Base-by-base conservation (phyloP, 2,329 filamentous ascomycete species). In the Aspergillus intermedius region DNA sequence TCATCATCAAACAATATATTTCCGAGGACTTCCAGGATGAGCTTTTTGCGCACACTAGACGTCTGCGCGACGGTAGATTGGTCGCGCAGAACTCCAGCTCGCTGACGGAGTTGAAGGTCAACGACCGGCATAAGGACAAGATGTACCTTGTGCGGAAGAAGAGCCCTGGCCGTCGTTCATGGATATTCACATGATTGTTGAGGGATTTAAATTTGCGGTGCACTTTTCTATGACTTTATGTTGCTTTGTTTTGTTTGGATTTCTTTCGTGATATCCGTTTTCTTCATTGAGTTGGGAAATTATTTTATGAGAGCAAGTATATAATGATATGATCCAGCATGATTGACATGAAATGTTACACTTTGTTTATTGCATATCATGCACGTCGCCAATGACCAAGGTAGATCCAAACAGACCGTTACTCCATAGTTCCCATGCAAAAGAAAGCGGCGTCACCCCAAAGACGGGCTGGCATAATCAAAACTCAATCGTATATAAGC, bases 1-100 rank as follows among this genome's bases (percentile, higher is more conserved):
- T 90, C 48, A 68, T 91, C 50, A 86, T 90, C 69, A 87, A 86
- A 67, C 77, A 82, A 48, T 87, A 81, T 81, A 81, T 90, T 45
- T 79, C 81, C 3, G 82, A 88, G 57, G 78, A 80, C 52, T 80
- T 88, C 62, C 86, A 88, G 60, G 79, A 88, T 50, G 73, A 81
- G 49, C 77, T 89, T 44, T 91, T 87, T 77, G 77, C 80, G 40
- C 85, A 90, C 68, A 88, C 86, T 3, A 77, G 76, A 52, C 71
- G 77, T 40, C 64, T 88, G 53, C 82, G 83, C n/a, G 78, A 82
- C 60, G 76, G 74, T 44, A 68, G 66, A 42, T 51, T 68, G 39
- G 51, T 72, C 46, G 56, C 63, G n/a, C 53, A 68, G 50, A 64
- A 59, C 19, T 68, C 67, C 41, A 59, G 52, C 52, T 62, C 62